Evolutionary conservation across 257 asterid species (phyloP).

Genomic region (Solanum okadae): DNA sequence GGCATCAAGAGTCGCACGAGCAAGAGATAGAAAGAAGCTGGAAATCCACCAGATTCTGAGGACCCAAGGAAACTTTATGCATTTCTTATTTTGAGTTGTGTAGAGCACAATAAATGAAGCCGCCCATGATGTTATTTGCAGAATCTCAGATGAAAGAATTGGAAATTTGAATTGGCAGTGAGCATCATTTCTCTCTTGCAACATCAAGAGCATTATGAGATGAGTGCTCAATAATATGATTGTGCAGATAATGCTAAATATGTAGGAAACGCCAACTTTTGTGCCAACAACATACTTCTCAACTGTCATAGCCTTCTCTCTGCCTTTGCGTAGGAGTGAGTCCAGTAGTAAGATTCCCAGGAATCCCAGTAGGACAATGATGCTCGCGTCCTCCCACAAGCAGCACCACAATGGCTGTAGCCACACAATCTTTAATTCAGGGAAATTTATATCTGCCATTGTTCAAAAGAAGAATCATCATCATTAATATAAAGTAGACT

Average conservation of each 20-base stretch:
- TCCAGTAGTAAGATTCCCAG: conserved; percentile 31
- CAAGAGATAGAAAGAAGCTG: conserved; percentile 55
- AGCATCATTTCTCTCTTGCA: conserved; percentile 13
- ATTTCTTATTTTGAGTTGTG: conserved; percentile 17
- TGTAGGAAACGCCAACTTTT: conserved; percentile 43
- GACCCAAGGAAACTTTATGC: conserved; percentile 49
- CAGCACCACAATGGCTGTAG: conserved; percentile 39
- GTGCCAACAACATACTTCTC: conserved; percentile 12
- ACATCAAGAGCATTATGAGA: conserved; percentile 23
- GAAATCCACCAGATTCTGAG: conserved; percentile 80
- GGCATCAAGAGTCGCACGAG: conserved; percentile 38
- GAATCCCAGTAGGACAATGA: conserved; percentile 50
- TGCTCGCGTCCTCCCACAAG: conserved; percentile 53
- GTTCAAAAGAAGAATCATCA: background rate
- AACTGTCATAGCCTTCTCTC: conserved; percentile 29
- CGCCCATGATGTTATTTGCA: conserved; percentile 54
- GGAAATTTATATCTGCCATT: conserved; percentile 31
- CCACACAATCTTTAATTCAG: background rate
- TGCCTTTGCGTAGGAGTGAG: conserved; percentile 28
- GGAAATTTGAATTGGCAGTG: conserved; percentile 35
- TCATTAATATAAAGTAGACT: background rate
- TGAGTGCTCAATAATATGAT: conserved; percentile 37
- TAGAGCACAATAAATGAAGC: conserved; percentile 38
- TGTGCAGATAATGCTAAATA: conserved; percentile 44
- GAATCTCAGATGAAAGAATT: conserved; percentile 43